Evolutionary conservation across 2,329 filamentous ascomycete genomes (phyloP).

Genomic region (Aureobasidium sp.): DNA sequence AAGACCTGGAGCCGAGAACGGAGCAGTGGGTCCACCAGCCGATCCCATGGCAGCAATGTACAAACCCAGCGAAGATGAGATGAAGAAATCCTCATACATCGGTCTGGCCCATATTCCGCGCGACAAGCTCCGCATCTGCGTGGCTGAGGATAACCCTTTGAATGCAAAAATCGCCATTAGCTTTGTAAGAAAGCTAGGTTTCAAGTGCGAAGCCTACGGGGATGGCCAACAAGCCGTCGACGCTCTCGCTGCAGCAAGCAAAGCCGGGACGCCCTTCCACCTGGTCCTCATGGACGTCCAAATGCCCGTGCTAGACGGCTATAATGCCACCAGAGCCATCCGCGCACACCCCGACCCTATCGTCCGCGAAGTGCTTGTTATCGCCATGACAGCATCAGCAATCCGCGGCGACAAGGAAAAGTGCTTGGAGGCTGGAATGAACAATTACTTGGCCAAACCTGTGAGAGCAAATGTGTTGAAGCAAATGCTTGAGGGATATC

Average conservation of each 20-base stretch:
- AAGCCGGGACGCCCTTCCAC: constrained; percentile 70
- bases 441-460: constrained; percentile 92
- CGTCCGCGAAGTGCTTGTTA: constrained; percentile 80
- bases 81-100: constrained; percentile 29
- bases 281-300: constrained; percentile 93
- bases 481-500: constrained; percentile 66
- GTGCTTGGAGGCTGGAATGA: constrained; percentile 93
- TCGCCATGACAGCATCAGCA: constrained; percentile 93
- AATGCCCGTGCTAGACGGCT: constrained; percentile 90
- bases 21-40: constrained; percentile 34
- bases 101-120: constrained; percentile 67
- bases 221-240: constrained; percentile 85
- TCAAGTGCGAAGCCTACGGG: constrained; percentile 79
- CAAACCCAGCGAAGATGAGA: constrained; percentile 26
- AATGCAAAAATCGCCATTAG: constrained; percentile 91
- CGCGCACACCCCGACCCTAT: constrained; percentile 66
- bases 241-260: constrained; percentile 64
- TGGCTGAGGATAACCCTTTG: constrained; percentile 91
- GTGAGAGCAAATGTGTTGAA: constrained; percentile 83
- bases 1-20: constrained; percentile 37
- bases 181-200: constrained; percentile 78
- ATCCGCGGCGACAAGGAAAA: constrained; percentile 94
- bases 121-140: constrained; percentile 75
- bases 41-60: constrained; percentile 45
- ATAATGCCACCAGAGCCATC: constrained; percentile 79